Base-by-base conservation (phyloP, 345 rosid species). In the Clausena lansium region DNA sequence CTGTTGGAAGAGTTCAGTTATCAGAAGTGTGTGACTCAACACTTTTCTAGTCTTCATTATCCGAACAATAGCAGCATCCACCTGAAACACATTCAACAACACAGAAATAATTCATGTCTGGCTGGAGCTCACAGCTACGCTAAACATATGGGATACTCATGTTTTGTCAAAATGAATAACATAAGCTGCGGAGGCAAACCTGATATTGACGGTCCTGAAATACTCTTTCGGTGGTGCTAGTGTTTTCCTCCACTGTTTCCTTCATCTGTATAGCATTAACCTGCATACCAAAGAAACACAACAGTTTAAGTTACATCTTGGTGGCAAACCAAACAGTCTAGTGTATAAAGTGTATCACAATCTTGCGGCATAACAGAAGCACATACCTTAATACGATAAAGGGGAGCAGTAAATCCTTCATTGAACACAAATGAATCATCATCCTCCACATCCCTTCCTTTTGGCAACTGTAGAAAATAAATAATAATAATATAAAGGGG, bases 1-100 rank as follows among this genome's bases (percentile, higher is more conserved):
- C 98, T 94, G 99, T 85, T 96, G 98, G 85, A 96, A 96, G 80
- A 96, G 98, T 85, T 96, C 99, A n/a, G 99, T 96, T 78, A 96
- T 96, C 68, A 96, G 83, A 83, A 94, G 99, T 5, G 99, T 96
- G 88, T 96, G 99, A 80, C 99, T 96, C 32, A 94, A 88, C 67
- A 94, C 91, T 86, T 96, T 96, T 87, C 99, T 87, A 0, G 99
- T 96, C 92, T 96, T 96, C 99, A 96, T 96, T 80, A 96, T 92
- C 69, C 98, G 89, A 71, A 96, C 99, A 82, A 96, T 94, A 20
- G 99, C 99, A 75, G 99, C 99, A 88, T 96, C 99, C 62, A 96
- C 92, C 98, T 96, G 89, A 47, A 39, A 65, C 9, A 47, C 6
- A 74, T 54, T 4, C 55, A 36, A 74, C 59, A 20, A 68, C 27